Evolutionary conservation across 345 rosid genomes (phyloP).

Genomic region (Ceriops tagal): DNA sequence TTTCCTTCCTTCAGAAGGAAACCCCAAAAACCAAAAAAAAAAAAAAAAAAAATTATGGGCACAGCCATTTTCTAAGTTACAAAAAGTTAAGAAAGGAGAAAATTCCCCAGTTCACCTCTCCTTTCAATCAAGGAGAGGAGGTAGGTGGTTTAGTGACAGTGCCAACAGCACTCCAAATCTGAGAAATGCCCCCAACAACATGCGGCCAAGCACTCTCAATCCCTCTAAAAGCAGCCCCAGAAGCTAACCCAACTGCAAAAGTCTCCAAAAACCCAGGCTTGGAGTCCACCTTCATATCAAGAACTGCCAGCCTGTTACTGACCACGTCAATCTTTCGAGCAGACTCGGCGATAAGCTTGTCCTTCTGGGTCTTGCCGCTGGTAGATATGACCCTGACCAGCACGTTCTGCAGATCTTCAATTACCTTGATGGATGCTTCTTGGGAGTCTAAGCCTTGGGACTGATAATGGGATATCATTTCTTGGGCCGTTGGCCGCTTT

Average conservation of each 20-base stretch:
- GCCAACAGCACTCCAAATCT: conserved; percentile 69
- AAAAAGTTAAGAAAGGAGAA: background rate
- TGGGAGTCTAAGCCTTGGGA: conserved; percentile 63
- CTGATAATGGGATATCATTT: conserved; percentile 74
- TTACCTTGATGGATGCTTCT: conserved; percentile 74
- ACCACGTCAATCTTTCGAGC: conserved; percentile 61
- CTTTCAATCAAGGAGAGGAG: conserved; percentile 17
- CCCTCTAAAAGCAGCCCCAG: conserved; percentile 66
- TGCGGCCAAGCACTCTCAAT: conserved; percentile 49
- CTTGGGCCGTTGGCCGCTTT: conserved; percentile 59
- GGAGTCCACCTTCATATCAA: conserved; percentile 77
- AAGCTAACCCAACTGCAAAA: conserved; percentile 60
- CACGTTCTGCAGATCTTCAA: conserved; percentile 79
- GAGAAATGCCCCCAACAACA: conserved; percentile 46
- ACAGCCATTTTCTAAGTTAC: no score
- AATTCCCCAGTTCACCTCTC: background rate
- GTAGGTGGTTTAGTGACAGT: conserved; percentile 48
- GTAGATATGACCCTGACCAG: conserved; percentile 53
- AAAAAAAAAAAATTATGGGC: no score
- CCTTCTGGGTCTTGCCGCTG: conserved; percentile 36
- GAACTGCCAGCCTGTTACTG: conserved; percentile 51
- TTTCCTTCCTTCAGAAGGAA: no score
- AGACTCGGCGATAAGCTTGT: conserved; percentile 41
- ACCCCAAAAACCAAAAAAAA: no score
- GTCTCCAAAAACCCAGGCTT: conserved; percentile 72